Conservation (phyloP, 2,329 filamentous ascomycete species). For the Trichophyton benhamiae region DNA sequence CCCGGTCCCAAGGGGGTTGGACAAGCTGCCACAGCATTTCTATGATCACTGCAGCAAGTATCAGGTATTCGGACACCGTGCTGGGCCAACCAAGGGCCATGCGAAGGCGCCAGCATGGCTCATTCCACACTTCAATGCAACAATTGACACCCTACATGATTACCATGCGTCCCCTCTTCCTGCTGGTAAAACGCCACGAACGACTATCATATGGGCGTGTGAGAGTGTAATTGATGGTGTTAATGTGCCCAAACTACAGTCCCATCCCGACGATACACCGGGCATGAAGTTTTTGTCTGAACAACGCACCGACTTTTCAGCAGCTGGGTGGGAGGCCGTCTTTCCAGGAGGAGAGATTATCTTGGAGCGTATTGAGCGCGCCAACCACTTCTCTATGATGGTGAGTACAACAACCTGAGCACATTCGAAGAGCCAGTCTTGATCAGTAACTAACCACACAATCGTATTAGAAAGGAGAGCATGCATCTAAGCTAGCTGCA, state of each 20-base stretch:
- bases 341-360: background rate
- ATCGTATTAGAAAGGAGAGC: background rate
- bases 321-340: background rate
- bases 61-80: slow-evolving; percentile 35
- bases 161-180: slow-evolving; percentile 25
- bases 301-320: background rate
- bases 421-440: background rate
- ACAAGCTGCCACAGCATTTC: slow-evolving; percentile 48
- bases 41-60: slow-evolving; percentile 40
- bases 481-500: background rate
- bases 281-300: slow-evolving; percentile 3
- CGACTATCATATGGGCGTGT: slow-evolving; percentile 2
- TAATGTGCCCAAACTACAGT: background rate
- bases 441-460: background rate
- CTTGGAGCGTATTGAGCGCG: background rate
- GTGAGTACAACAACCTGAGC: background rate
- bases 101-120: slow-evolving; percentile 33
- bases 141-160: slow-evolving; percentile 36
- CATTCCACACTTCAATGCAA: slow-evolving; percentile 40
- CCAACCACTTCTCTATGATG: background rate
- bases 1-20: slow-evolving; percentile 48
- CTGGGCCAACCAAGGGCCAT: slow-evolving; percentile 25
- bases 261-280: background rate
- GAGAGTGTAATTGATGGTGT: background rate
- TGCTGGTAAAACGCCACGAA: background rate